Conservation (phyloP, 805 yeast species). For the Wickerhamomyces sydowiorum region DNA sequence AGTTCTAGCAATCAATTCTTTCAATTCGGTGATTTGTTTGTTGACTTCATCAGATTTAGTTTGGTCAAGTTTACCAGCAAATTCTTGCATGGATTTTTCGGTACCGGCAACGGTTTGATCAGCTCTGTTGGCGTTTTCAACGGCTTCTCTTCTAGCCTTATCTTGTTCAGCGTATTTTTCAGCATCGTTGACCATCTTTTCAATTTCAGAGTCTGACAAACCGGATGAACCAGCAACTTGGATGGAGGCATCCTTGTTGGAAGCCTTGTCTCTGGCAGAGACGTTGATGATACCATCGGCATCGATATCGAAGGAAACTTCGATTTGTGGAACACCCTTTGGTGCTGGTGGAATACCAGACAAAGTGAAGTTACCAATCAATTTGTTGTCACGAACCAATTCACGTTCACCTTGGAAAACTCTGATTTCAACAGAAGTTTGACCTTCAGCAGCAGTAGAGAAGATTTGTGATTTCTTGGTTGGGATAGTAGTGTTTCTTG, state of each 20-base stretch:
- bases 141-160: conserved; percentile 48
- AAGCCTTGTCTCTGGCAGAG: conserved; percentile 76
- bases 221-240: conserved; percentile 59
- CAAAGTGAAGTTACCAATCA: conserved; percentile 71
- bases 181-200: conserved; percentile 57
- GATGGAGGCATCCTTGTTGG: conserved; percentile 72
- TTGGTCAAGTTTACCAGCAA: conserved; percentile 58
- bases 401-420: conserved; percentile 82
- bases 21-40: conserved; percentile 40
- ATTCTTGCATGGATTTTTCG: conserved; percentile 77
- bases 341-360: conserved; percentile 72
- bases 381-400: conserved; percentile 69
- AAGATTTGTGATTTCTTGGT: conserved; percentile 66
- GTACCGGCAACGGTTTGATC: conserved; percentile 80
- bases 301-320: conserved; percentile 72
- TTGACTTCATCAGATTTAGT: conserved; percentile 44
- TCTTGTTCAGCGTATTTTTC: conserved; percentile 53
- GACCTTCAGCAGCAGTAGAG: conserved; percentile 81
- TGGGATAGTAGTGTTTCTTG: conserved; percentile 73
- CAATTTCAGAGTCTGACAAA: conserved; percentile 56
- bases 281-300: conserved; percentile 83
- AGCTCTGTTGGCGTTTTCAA: conserved; percentile 80
- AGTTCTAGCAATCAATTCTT: conserved; percentile 70
- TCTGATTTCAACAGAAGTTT: conserved; percentile 75
- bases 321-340: conserved; percentile 77